Base-by-base conservation (phyloP, 2,329 filamentous ascomycete species). In the Aureobasidium melanogenum region DNA sequence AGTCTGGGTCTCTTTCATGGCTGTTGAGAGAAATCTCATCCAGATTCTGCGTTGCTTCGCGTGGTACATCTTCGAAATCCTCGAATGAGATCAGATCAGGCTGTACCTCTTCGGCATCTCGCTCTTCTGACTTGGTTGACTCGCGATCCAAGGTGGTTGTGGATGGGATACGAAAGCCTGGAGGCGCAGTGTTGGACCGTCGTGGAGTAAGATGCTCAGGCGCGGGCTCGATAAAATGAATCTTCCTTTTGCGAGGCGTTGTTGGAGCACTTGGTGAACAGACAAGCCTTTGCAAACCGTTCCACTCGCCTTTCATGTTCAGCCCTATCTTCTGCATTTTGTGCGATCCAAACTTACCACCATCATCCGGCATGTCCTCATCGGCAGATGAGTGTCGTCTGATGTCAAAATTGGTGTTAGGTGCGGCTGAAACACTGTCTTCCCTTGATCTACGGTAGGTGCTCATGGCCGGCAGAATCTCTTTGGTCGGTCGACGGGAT, bases 211-310 rank as follows among this genome's bases (percentile, higher is more conserved):
- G 6, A 19, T 61, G 36, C 10, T 47, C 58, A 3, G 57, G 39
- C 0, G 62, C 30, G 12, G 62, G 61, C 34, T 66, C 65, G 15
- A 48, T 61, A 36, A 66, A 66, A 38, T 64, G 64, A 1, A 60
- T 57, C 32, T 57, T 63, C 43, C 65, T 65, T 38, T 62, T 66
- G 9, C 46, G 36, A 5, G 59, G 59, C 2, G 59, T 61, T 14
- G 48, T 47, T 19, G 59, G 59, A 7, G 36, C 59, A 10, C 59
- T 61, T 28, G 59, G 59, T 24, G 36, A 51, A 10, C 50, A 48
- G 39, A 48, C 17, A 24, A 47, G 36, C 10, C 14, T 30, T n/a
- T 61, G 48, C 30, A 46, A 38, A 7, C n/a, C 39, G 10, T 41
- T 34, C 48, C 47, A 52, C 17, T 47, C 39, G 5, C 28, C 59